Evolutionary conservation across 345 rosid genomes (phyloP).

Genomic region (Trapa incisa): DNA sequence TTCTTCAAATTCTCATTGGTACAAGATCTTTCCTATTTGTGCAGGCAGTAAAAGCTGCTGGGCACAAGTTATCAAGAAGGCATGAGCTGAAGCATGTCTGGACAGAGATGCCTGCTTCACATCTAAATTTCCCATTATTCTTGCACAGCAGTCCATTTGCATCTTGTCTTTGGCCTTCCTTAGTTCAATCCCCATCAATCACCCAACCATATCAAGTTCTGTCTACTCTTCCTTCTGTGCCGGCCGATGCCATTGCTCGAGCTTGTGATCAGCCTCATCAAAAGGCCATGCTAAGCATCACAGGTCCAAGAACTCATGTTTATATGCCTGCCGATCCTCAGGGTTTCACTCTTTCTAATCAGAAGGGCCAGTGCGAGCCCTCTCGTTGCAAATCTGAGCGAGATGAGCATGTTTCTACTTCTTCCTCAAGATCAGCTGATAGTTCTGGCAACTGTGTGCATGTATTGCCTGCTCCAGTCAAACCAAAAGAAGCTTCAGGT

Average conservation of each 20-base stretch:
- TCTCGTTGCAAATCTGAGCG: constrained; percentile 19
- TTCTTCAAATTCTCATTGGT: background rate
- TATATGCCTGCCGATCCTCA: constrained; percentile 59
- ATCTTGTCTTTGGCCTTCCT: constrained; percentile 62
- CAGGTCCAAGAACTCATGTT: constrained; percentile 33
- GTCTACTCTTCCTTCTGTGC: constrained; percentile 20
- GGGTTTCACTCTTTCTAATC: constrained; percentile 45
- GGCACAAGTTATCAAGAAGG: constrained; percentile 21
- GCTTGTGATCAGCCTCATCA: constrained; percentile 19
- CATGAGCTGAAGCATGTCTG: constrained; percentile 19
- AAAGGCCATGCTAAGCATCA: constrained; percentile 15
- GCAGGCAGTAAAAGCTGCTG: constrained; percentile 42
- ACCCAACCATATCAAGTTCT: constrained; percentile 24
- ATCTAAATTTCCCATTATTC: constrained; percentile 33
- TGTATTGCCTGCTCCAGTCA: constrained; percentile 21
- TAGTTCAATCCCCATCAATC: constrained; percentile 34
- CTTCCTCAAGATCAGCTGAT: constrained; percentile 25
- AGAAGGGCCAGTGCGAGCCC: constrained; percentile 17
- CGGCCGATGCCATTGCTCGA: constrained; percentile 20
- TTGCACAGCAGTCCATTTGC: constrained; percentile 47
- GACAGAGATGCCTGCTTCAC: constrained; percentile 24
- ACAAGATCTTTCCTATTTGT: constrained; percentile 3
- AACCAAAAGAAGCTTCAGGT: constrained; percentile 32
- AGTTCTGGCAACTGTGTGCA: constrained; percentile 14
- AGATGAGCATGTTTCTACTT: constrained; percentile 17